Percentiles rank a stretch among this genome's conserved stretches.
Conservation (phyloP, 805 yeast species). For the Monosporozyma yasuniensis region DNA sequence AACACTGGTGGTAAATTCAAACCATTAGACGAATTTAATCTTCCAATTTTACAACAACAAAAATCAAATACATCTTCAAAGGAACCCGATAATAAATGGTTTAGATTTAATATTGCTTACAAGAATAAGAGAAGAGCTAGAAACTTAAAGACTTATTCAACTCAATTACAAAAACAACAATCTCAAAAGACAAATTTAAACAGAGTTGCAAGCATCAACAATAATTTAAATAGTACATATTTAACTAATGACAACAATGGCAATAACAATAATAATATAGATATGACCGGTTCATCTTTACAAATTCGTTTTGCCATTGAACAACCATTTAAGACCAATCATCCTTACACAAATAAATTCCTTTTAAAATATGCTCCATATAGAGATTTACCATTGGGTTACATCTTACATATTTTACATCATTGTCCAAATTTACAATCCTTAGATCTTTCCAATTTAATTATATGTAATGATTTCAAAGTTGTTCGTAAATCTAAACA, state of each 20-base stretch:
- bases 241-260: background rate
- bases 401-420: constrained; percentile 56
- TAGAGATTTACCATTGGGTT: constrained; percentile 76
- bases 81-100: constrained; percentile 13
- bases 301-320: constrained; percentile 1
- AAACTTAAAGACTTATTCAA: background rate
- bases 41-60: background rate
- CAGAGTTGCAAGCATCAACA: background rate
- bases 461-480: constrained; percentile 60
- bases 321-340: constrained; percentile 24
- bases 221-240: background rate
- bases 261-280: background rate
- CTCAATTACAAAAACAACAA: background rate
- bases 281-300: background rate
- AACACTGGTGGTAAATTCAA: background rate
- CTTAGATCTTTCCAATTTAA: constrained; percentile 51
- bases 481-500: constrained; percentile 10
- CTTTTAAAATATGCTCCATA: constrained; percentile 53
- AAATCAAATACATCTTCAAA: constrained; percentile 1
- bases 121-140: constrained; percentile 7
- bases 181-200: background rate
- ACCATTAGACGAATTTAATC: constrained; percentile 2
- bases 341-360: constrained; percentile 56
- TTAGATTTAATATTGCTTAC: constrained; percentile 12
- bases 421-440: constrained; percentile 52